Percentiles rank a stretch among this genome's conserved stretches.
phyloP scores from a whole-genome alignment of 1,284 basidiomycete genomes.

The Heliocybe sulcata region DNA sequence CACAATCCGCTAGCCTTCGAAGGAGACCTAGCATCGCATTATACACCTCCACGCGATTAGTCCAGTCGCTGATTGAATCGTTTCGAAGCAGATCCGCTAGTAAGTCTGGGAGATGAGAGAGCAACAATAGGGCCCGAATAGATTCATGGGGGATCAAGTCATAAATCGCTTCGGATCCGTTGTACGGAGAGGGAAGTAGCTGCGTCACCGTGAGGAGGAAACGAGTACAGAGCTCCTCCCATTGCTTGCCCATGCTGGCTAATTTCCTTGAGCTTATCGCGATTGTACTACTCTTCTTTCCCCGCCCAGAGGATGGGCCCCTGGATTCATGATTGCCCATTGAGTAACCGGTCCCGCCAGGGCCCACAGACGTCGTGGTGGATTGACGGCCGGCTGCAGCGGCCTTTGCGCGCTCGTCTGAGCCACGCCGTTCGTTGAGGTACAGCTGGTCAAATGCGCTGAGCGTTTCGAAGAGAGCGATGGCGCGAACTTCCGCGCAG shows the following conservation, averaged over 20 bases:
- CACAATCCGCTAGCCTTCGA: constrained; percentile 41
- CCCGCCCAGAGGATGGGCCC: constrained; percentile 8
- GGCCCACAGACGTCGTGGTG: constrained; percentile 28
- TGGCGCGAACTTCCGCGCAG: constrained; percentile 38
- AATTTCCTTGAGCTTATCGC: neutral
- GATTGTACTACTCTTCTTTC: constrained; percentile 2
- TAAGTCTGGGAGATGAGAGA: constrained; percentile 39
- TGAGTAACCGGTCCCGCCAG: constrained; percentile 44
- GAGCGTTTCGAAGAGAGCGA: constrained; percentile 41
- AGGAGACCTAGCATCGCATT: constrained; percentile 39
- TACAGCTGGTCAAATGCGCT: constrained; percentile 39
- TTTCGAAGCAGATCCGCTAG: constrained; percentile 41
- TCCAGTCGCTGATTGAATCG: constrained; percentile 50
- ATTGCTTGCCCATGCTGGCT: constrained; percentile 19
- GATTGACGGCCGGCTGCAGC: constrained; percentile 19
- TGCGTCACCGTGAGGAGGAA: constrained; percentile 30
- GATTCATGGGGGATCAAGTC: constrained; percentile 43
- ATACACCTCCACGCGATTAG: constrained; percentile 36
- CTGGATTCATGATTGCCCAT: constrained; percentile 6
- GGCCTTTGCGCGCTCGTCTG: constrained; percentile 29
- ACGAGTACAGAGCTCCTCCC: constrained; percentile 33
- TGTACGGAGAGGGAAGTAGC: constrained; percentile 38
- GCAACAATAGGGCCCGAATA: constrained; percentile 30
- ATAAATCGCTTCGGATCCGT: constrained; percentile 30
- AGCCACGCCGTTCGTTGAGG: constrained; percentile 29